Base-by-base conservation (phyloP, 495 filamentous ascomycete genomes). In the Immersiella caudata region DNA sequence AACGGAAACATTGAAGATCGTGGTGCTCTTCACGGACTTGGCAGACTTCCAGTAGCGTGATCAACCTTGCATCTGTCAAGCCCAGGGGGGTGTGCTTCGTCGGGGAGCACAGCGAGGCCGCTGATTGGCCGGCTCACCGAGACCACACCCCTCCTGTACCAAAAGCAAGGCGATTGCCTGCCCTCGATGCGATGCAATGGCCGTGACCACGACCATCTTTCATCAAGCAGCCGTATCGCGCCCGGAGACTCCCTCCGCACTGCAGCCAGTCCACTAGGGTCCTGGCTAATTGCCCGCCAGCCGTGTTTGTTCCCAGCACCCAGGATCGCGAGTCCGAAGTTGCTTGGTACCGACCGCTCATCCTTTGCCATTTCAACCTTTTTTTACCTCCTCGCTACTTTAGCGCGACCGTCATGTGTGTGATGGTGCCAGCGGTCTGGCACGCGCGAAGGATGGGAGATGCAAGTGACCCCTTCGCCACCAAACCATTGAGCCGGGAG, bases 11-110 rank as follows among this genome's bases (percentile, higher is more conserved):
- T 24, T 54, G 6, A 26, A 55, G 21, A 12, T 24, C 52, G 52
- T 33, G 29, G 29, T 33, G 29, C 29, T 33, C 29, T 33, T 33
- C 29, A 33, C 29, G 29, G 29, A 8, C 52, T n/a, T 24, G 18
- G 56, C 18, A 20, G 9, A 27, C 14, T 22, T 46, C 40, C 40
- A 46, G 16, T 6, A 26, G 56, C 56, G 56, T 59, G 56, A 59
- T 59, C 56, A 59, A 59, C 56, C 24, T 59, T 59, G 56, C 56
- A 59, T 59, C 21, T 9, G 56, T 59, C 24, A 20, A 5, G 56
- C 24, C n/a, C 24, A 33, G 56, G 26, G 52, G 52, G 3, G 52
- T 55, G 24, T 22, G 52, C 20, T 55, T 26, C 24, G 11, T 11
- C 52, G 16, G 40, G 2, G 40, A 14, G 40, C 11, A 2, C 40